Evolutionary conservation across 345 rosid genomes (phyloP), one percentile per base, ranked within the genome.

Genomic region (Acer saccharum): DNA sequence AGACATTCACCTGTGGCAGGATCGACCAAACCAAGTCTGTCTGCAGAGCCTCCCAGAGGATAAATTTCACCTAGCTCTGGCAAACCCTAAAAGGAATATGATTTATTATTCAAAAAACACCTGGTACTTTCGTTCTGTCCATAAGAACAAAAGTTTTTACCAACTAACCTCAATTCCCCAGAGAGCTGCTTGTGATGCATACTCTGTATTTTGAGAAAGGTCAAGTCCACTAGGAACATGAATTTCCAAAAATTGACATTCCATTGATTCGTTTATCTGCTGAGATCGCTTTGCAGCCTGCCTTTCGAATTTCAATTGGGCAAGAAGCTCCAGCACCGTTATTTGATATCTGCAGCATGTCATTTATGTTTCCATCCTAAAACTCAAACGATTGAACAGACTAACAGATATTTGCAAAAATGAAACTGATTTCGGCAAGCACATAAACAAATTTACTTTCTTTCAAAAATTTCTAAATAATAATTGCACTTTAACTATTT

Each of bases 1-100:
- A 95, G 94, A 71, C 94, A 93, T 86, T 95, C 98, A 60, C 94
- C 93, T 14, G 93, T 91, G 79, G 89, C 93, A 52, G 89, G 77
- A 87, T 95, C 96, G 69, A 92, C 91, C 81, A 95, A 87, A 77
- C 96, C 96, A 76, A 91, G 91, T 81, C 97, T 89, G 77, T 95
- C 98, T 2, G 94, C 98, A 18, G 98, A 93, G 76, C 96, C 99
- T 75, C 97, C 96, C 62, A 95, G 81, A 43, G 96, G 97, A 79
- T 95, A 95, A 79, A 95, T 93, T 90, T 95, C 99, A 78, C 99
- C 97, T 21, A 95, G 78, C 73, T 87, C 89, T 88, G 98, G 97
- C 87, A 95, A 81, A 80, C 98, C 98, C 97, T 95, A 87, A 85
- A 86, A 80, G 62, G 80, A 71, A 88, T 73, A 86, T 73, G 72